Evolutionary conservation across 2,329 filamentous ascomycete species (phyloP), one percentile per base, ranked within the genome.

Genomic region (Colletotrichum tofieldiae): DNA sequence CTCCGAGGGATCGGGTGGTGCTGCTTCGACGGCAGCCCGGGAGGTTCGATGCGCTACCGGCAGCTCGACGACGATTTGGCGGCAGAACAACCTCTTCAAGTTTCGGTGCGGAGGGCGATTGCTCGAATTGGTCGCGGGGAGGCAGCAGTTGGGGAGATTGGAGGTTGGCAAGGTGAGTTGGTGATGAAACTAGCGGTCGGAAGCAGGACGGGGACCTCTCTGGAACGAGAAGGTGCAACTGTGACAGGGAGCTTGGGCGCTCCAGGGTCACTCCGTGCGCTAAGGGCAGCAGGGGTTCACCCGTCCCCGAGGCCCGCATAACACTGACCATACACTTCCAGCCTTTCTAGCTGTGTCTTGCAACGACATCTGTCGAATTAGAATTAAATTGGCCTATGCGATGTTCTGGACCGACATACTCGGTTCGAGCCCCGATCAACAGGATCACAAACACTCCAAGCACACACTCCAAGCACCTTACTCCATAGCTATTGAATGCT

Each of bases 191-290:
- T 63, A 37, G 65, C 69, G 65, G 65, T 64, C 65, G 59, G 65
- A 51, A 45, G 45, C 52, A 32, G 60, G 47, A 72, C 58, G 69
- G 69, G 69, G 51, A 60, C 49, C 35, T 63, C 51, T 67, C 51
- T 62, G 49, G 51, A 29, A 66, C 45, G 43, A 43, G 52, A 59
- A 47, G 55, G 8, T 58, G 11, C 18, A 29, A 64, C 60, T 20
- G 52, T 59, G 45, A 63, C 49, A 67, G 65, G 66, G 52, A 64
- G 69, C 65, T 72, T 72, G 66, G 69, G 59, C 54, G 56, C 32
- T 16, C 12, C 11, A 43, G 59, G 63, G 68, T 67, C 51, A 58
- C 64, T 47, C 54, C 64, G 47, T 69, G 52, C 39, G 65, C 59
- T 72, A 43, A 51, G 32, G 32, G 29, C 29, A n/a, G 55, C 65